A percentile compares a stretch with the other conserved stretches of the same genome.
phyloP scores from a whole-genome alignment of 441 rosid genomes.

The Adansonia rubrostipa region DNA sequence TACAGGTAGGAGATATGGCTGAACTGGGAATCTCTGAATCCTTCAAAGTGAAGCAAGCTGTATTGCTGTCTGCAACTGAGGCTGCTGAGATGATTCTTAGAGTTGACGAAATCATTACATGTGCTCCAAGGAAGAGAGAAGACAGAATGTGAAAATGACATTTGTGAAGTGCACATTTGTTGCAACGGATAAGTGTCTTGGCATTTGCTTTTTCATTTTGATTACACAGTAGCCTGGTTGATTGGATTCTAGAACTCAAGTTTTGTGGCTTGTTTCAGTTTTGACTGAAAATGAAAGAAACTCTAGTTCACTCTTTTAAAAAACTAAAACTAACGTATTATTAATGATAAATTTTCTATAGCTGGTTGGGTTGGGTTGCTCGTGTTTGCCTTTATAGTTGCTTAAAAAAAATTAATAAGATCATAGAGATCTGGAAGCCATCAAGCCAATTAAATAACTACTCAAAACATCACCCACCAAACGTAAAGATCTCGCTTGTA shows the following conservation, averaged over 20 bases:
- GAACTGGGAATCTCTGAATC: slow-evolving; percentile 84
- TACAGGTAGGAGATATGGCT: slow-evolving; percentile 86
- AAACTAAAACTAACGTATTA: background rate
- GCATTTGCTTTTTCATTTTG: slow-evolving; percentile 18
- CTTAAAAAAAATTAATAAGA: background rate
- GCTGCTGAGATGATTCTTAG: slow-evolving; percentile 98
- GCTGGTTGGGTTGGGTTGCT: background rate
- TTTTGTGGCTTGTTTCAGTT: slow-evolving; percentile 23
- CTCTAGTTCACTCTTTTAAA: background rate
- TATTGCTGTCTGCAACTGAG: slow-evolving; percentile 93
- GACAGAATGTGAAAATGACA: slow-evolving; percentile 74
- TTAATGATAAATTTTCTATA: slow-evolving; percentile 4
- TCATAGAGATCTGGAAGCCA: background rate
- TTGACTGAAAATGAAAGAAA: slow-evolving; percentile 16
- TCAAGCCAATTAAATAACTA: background rate
- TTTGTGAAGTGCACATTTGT: slow-evolving; percentile 10
- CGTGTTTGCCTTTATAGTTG: background rate
- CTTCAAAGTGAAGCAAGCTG: slow-evolving; percentile 94
- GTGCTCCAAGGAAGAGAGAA: slow-evolving; percentile 94
- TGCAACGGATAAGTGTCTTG: slow-evolving; percentile 4
- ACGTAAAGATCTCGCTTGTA: background rate
- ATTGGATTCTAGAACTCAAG: slow-evolving; percentile 1
- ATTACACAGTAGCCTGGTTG: background rate
- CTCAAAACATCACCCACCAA: background rate
- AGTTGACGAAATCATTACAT: slow-evolving; percentile 92